phyloP scores from a whole-genome alignment of 75 land plant species.

The Pinus tabuliformis region DNA sequence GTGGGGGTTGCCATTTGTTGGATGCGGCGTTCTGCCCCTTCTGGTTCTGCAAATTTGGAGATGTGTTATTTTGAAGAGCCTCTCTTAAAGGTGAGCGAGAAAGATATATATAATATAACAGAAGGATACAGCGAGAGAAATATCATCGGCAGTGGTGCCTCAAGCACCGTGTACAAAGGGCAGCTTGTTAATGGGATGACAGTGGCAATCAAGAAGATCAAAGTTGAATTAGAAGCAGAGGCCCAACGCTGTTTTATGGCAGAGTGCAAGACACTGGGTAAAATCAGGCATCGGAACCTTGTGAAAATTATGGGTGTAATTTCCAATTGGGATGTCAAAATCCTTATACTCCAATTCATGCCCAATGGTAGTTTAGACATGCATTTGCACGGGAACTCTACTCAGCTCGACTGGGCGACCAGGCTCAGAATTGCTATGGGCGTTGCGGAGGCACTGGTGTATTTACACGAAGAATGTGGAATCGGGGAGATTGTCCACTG shows the following conservation, averaged over 20 bases:
- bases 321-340: slow-evolving; percentile 8
- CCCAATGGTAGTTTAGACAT: slow-evolving; percentile 27
- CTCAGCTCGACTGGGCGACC: slow-evolving; percentile 7
- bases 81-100: too few species aligned
- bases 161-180: slow-evolving; percentile 29
- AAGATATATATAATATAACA: not conserved
- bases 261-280: slow-evolving; percentile 18
- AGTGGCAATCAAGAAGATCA: slow-evolving; percentile 32
- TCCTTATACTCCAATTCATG: slow-evolving; percentile 25
- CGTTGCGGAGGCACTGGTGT: not conserved
- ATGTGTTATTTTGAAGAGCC: not conserved
- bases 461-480: not conserved
- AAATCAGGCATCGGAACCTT: slow-evolving; percentile 17
- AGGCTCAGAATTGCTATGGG: slow-evolving; percentile 14
- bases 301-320: slow-evolving; percentile 5
- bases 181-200: slow-evolving; percentile 12
- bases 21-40: not conserved
- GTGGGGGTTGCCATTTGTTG: too few species aligned
- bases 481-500: not conserved
- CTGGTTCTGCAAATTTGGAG: not conserved
- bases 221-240: not conserved
- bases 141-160: slow-evolving; percentile 26
- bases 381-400: slow-evolving; percentile 9
- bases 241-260: not conserved
- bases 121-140: slow-evolving; percentile 12